Percentiles rank a stretch among this genome's conserved stretches.
These are phyloP conservation scores for Annulohypoxylon moriforme DNA, from an alignment of 495 filamentous ascomycete species.

Conservation along the genomic window DNA sequence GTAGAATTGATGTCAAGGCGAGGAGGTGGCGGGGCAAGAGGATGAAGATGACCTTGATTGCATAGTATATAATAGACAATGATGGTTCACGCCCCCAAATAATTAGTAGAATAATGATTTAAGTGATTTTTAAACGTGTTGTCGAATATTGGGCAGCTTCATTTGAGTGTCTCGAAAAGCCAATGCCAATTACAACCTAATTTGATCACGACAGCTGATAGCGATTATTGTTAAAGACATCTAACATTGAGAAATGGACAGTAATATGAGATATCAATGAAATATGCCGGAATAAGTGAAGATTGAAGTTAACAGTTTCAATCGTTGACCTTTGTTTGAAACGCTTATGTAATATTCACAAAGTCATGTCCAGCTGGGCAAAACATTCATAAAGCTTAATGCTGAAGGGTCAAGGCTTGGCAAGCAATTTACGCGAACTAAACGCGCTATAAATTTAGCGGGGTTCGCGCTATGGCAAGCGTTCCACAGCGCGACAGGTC, in stretches of 20 bases:
- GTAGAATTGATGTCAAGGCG: background rate
- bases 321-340: background rate
- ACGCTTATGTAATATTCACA: background rate
- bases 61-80: background rate
- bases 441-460: constrained; percentile 37
- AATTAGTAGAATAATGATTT: background rate
- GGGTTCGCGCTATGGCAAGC: background rate
- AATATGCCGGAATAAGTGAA: background rate
- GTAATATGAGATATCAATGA: background rate
- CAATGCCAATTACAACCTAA: background rate
- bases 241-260: no score
- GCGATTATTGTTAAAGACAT: no score
- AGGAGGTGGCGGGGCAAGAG: background rate
- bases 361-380: background rate
- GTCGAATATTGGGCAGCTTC: background rate
- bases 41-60: background rate
- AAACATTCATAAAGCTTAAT: background rate
- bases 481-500: constrained; percentile 35
- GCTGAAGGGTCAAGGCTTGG: constrained; percentile 16
- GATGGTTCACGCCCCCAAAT: background rate
- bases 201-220: background rate
- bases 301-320: background rate
- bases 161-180: no score
- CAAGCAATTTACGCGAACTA: constrained; percentile 40
- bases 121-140: background rate